Base-by-base conservation (phyloP, 306 rosid species). In the Medicago arabica region DNA sequence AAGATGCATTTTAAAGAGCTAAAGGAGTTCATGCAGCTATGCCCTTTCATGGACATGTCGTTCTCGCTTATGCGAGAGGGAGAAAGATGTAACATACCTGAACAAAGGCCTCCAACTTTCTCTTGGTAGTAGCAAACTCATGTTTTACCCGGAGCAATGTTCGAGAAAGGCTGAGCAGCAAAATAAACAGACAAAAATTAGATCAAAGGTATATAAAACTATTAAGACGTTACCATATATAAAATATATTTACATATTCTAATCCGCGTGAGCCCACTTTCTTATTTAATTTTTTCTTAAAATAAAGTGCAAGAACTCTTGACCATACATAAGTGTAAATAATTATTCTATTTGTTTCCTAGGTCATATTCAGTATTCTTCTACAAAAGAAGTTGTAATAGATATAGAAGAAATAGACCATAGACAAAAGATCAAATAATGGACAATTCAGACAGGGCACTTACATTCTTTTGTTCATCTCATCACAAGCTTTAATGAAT, bases 401-500 rank as follows among this genome's bases (percentile, higher is more conserved):
- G 46, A 23, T 23, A 41, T 41, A 9, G 46, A 13, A 41, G 46
- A 44, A 44, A 44, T 49, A 8, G 34, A 51, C n/a, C 28, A 47
- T 38, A 67, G 43, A 47, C 19, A 60, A 36, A 62, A 53, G 15
- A n/a, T n/a, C 50, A 62, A 78, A 63, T 6, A 23, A 23, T 46
- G 36, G 51, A 46, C 51, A 46, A 4, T 46, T 9, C 47, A 43
- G 11, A 2, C 1, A 75, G 4, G 54, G 36, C 10, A 53, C 51
- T 71, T 88, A 86, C 97, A 44, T 73, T 59, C 15, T 61, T 17
- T 72, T 54, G 65, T 86, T 12, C 73, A 25, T 82, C 64, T 76
- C 81, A 46, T 84, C 77, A 75, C 88, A 86, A 70, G 92, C 89
- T 75, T 75, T 58, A 43, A 84, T 77, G 66, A 89, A 82, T 58